These are phyloP conservation scores for Citropsis articulata DNA, from an alignment of 345 rosid genomes.

Conservation along the genomic window DNA sequence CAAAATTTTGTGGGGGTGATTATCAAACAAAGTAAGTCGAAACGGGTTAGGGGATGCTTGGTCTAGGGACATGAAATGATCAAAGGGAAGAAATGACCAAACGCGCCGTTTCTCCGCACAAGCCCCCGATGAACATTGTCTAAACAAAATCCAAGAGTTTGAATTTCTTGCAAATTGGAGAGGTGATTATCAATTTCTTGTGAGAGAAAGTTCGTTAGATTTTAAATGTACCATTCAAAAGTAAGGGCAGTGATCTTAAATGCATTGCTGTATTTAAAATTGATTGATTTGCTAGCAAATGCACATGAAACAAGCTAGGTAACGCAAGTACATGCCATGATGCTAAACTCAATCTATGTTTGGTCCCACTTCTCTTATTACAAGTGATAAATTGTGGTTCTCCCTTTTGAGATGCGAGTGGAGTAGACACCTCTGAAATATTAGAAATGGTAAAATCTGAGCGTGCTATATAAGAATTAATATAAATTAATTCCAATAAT, in stretches of 20 bases:
- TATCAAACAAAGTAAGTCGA: too few relatives aligned
- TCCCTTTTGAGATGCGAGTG: too few relatives aligned
- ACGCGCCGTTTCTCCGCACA: background rate
- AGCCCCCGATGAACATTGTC: too few relatives aligned
- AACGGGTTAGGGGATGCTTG: too few relatives aligned
- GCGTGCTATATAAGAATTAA: too few relatives aligned
- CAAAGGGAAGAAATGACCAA: background rate
- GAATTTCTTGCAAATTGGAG: background rate
- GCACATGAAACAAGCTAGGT: background rate
- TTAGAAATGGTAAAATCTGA: too few relatives aligned
- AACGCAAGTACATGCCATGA: background rate
- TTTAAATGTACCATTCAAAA: background rate
- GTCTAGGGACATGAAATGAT: too few relatives aligned
- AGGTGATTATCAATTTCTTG: too few relatives aligned
- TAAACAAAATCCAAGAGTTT: background rate
- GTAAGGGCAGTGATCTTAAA: background rate
- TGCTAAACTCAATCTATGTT: background rate
- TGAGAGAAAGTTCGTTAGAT: too few relatives aligned
- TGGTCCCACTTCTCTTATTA: constrained; percentile 6
- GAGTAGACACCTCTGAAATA: too few relatives aligned
- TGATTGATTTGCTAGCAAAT: background rate
- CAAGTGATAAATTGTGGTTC: background rate
- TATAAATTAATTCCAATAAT: too few relatives aligned
- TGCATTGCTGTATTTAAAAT: background rate
- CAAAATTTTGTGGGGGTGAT: too few relatives aligned